Percentiles rank a stretch among this genome's conserved stretches.
phyloP scores from a whole-genome alignment of 441 rosid genomes.

The Mallotus repandus region DNA sequence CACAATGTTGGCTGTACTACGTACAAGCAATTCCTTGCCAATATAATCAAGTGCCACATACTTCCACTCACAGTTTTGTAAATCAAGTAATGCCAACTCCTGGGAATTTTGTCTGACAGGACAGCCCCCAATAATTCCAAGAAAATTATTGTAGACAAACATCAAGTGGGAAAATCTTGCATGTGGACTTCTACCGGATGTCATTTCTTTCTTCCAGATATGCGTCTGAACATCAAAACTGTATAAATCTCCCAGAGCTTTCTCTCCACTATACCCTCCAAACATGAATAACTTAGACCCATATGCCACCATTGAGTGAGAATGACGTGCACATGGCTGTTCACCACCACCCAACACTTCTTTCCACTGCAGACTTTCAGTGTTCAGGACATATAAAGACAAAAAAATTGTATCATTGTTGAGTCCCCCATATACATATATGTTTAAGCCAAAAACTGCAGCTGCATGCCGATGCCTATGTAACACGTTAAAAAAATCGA shows the following conservation, averaged over 20 bases:
- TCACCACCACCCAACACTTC: conserved; percentile 53
- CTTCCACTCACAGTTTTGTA: conserved; percentile 56
- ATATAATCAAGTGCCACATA: conserved; percentile 56
- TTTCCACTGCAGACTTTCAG: conserved; percentile 59
- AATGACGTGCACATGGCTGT: conserved; percentile 82
- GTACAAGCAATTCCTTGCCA: conserved; percentile 71
- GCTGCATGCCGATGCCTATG: conserved; percentile 93
- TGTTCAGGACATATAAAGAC: conserved; percentile 56
- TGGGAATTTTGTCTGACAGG: conserved; percentile 72
- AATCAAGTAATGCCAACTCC: conserved; percentile 73
- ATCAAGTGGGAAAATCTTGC: conserved; percentile 90
- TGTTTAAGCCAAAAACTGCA: conserved; percentile 60
- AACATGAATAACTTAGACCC: conserved; percentile 63
- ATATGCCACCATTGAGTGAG: conserved; percentile 81
- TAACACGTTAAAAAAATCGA: conserved; percentile 1
- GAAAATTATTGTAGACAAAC: conserved; percentile 61
- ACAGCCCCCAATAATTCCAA: conserved; percentile 93
- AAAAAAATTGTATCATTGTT: conserved; percentile 54
- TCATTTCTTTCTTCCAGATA: conserved; percentile 70
- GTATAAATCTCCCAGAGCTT: conserved; percentile 71
- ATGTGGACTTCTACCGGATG: conserved; percentile 67
- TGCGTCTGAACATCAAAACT: conserved; percentile 62
- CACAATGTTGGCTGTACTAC: conserved; percentile 65
- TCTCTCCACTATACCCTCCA: conserved; percentile 81
- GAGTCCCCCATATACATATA: conserved; percentile 85